Evolutionary conservation across 2,329 filamentous ascomycete species (phyloP).

Genomic region (Didymella segeticola): DNA sequence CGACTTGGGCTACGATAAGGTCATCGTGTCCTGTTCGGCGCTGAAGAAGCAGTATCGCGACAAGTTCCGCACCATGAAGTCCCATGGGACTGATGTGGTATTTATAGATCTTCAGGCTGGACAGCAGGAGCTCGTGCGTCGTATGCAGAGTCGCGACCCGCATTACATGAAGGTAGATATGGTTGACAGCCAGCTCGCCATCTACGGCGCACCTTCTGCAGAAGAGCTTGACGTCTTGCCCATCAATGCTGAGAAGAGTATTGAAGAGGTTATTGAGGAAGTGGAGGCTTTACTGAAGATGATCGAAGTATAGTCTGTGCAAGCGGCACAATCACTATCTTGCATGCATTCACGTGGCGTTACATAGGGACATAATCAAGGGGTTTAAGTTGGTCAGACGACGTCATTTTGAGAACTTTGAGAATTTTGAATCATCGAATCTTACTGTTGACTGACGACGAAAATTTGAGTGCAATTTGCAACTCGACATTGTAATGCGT

Average conservation of each 20-base stretch:
- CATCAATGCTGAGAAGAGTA: slow-evolving; percentile 22
- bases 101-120: slow-evolving; percentile 50
- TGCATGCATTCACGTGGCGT: not conserved
- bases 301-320: not conserved
- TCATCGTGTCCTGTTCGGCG: slow-evolving; percentile 52
- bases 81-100: slow-evolving; percentile 25
- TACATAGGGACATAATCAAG: not conserved
- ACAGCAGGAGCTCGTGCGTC: slow-evolving; percentile 36
- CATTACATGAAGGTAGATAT: slow-evolving; percentile 51
- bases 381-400: too few relatives aligned
- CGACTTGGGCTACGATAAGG: slow-evolving; percentile 20
- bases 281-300: slow-evolving; percentile 37
- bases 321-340: not conserved
- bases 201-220: slow-evolving; percentile 36
- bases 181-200: slow-evolving; percentile 45
- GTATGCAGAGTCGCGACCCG: slow-evolving; percentile 34
- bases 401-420: too few relatives aligned
- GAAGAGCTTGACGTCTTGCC: slow-evolving; percentile 49
- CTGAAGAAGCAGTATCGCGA: slow-evolving; percentile 46
- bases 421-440: too few relatives aligned
- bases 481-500: too few relatives aligned
- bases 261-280: slow-evolving; percentile 17
- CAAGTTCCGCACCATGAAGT: slow-evolving; percentile 32
- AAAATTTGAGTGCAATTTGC: too few relatives aligned
- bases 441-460: too few relatives aligned